These are phyloP conservation scores for Parachaetomium inaequale DNA, from an alignment of 495 filamentous ascomycete species.

Conservation along the genomic window DNA sequence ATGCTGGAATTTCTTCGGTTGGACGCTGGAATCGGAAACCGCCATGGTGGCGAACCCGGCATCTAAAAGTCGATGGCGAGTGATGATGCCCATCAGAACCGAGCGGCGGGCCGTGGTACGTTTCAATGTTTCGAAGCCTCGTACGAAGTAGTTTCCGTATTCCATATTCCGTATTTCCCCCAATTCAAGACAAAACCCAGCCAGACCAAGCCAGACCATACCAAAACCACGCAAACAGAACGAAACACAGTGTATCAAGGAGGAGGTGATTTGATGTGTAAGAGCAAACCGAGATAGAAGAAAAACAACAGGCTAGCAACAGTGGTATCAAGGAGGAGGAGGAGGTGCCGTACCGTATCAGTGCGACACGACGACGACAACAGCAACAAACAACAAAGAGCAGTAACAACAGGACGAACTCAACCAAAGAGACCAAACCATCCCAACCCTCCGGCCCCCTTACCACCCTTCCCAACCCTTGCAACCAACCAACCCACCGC, in stretches of 20 bases:
- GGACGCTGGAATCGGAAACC: no score
- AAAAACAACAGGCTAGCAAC: conserved; percentile 1
- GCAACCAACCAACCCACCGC: background rate
- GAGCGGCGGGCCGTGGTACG: no score
- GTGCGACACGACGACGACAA: background rate
- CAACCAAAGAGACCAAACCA: background rate
- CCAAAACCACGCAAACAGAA: background rate
- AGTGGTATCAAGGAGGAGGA: conserved; percentile 6
- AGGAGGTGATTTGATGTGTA: no score
- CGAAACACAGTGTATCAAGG: no score
- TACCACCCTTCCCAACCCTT: background rate
- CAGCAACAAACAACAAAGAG: background rate
- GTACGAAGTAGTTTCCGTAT: no score
- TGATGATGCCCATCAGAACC: no score
- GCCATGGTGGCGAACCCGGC: no score
- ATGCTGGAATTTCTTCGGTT: no score
- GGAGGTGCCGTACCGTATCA: background rate
- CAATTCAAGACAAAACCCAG: no score
- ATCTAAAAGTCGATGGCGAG: no score
- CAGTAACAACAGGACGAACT: background rate
- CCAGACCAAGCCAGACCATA: background rate
- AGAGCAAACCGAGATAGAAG: background rate
- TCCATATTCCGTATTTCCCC: no score
- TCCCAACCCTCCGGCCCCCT: background rate
- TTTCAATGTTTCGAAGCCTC: no score